phyloP scores from a whole-genome alignment of 1,284 basidiomycete species.

The Spongiforma sp. region DNA sequence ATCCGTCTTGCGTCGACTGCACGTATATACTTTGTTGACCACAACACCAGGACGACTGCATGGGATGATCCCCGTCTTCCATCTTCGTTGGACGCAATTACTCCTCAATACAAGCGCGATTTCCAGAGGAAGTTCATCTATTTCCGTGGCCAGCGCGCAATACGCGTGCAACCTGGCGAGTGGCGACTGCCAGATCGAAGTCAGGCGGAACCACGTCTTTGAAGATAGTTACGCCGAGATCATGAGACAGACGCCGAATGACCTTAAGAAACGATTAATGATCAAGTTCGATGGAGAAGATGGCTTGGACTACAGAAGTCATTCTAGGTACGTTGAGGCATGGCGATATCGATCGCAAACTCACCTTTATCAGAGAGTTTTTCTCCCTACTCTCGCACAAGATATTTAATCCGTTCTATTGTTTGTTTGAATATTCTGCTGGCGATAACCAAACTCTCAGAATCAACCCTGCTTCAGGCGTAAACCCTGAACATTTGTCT shows the following conservation, averaged over 20 bases:
- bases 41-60: conserved; percentile 79
- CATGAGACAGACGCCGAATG: conserved; percentile 93
- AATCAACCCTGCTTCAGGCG: conserved; percentile 96
- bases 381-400: conserved; percentile 99
- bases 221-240: conserved; percentile 98
- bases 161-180: conserved; percentile 84
- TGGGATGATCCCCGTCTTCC: conserved; percentile 82
- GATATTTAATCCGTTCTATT: conserved; percentile 99
- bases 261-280: conserved; percentile 97
- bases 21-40: conserved; percentile 81
- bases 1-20: conserved; percentile 78
- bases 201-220: conserved; percentile 91
- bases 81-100: conserved; percentile 82
- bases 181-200: conserved; percentile 97
- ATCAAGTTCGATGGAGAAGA: conserved; percentile 99
- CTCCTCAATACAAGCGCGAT: conserved; percentile 99
- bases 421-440: conserved; percentile 98
- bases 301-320: conserved; percentile 97
- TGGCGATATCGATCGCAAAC: conserved; percentile 5
- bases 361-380: conserved; percentile 81
- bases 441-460: conserved; percentile 99
- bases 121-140: conserved; percentile 99
- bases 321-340: conserved; percentile 72
- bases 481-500: conserved; percentile 98
- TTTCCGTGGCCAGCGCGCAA: conserved; percentile 97